phyloP scores from a whole-genome alignment of 2,329 filamentous ascomycete genomes.

The Phialophora macrospora region DNA sequence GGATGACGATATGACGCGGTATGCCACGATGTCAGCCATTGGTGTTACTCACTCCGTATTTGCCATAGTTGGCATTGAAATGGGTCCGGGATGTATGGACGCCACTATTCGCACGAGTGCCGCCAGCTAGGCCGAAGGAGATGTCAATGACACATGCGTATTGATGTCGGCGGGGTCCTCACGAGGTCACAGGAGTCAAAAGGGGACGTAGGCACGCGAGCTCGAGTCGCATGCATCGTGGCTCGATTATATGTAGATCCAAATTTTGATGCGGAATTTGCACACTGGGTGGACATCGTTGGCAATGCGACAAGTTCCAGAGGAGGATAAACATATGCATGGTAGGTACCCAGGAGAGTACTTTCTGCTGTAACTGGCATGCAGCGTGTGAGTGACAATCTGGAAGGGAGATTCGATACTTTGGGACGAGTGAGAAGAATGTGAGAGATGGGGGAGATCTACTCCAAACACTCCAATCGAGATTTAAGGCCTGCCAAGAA shows the following conservation, averaged over 20 bases:
- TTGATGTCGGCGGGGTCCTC: neutral
- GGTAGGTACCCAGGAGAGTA: neutral
- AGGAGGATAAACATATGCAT: neutral
- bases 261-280: neutral
- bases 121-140: neutral
- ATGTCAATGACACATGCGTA: constrained; percentile 1
- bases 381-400: neutral
- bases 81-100: neutral
- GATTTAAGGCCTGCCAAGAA: neutral
- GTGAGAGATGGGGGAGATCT: neutral
- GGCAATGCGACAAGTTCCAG: neutral
- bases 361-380: neutral
- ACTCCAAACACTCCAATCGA: neutral
- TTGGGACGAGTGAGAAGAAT: neutral
- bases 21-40: neutral
- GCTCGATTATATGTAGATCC: neutral
- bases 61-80: neutral
- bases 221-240: neutral
- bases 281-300: neutral
- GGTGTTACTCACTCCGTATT: neutral
- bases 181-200: neutral
- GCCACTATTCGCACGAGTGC: neutral
- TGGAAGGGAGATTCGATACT: too few species aligned
- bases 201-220: neutral
- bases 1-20: neutral